These are phyloP conservation scores for Sporopachydermia quercuum DNA, from an alignment of 805 yeast species.

Conservation along the genomic window DNA sequence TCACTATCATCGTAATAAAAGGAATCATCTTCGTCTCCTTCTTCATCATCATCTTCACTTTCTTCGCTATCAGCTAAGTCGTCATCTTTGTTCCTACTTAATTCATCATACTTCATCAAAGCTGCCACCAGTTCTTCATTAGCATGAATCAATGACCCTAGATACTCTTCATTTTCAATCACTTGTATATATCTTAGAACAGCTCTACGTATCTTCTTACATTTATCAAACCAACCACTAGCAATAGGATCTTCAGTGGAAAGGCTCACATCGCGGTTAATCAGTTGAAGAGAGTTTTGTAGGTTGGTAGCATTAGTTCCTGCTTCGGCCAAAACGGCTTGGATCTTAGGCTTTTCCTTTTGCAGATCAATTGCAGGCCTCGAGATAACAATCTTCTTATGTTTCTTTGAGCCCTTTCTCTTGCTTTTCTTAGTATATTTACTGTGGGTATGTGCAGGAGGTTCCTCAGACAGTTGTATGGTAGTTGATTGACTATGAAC, in stretches of 20 bases:
- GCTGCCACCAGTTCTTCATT: constrained; percentile 80
- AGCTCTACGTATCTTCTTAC: constrained; percentile 61
- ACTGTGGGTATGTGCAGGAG: too few relatives aligned
- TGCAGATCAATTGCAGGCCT: constrained; percentile 57
- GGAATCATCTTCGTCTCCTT: constrained; percentile 5
- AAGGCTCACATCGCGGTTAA: constrained; percentile 27
- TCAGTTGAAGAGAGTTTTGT: constrained; percentile 36
- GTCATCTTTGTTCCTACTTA: constrained; percentile 27
- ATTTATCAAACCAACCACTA: constrained; percentile 54
- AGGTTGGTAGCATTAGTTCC: constrained; percentile 60
- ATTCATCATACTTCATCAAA: constrained; percentile 50
- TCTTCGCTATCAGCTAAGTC: too few relatives aligned
- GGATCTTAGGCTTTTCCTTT: constrained; percentile 61
- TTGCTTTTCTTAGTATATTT: too few relatives aligned
- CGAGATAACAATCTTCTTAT: constrained; percentile 33
- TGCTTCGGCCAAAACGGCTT: constrained; percentile 55
- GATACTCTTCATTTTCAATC: constrained; percentile 69
- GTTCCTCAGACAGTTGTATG: too few relatives aligned
- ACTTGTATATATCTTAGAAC: constrained; percentile 71
- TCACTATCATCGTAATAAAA: neutral
- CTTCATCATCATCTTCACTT: constrained; percentile 27
- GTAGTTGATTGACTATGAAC: neutral
- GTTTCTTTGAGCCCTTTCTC: constrained; percentile 17
- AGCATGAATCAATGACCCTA: constrained; percentile 79
- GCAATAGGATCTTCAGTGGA: constrained; percentile 53